Base-by-base conservation (phyloP, 2,329 filamentous ascomycete species). In the Botryotinia convoluta region DNA sequence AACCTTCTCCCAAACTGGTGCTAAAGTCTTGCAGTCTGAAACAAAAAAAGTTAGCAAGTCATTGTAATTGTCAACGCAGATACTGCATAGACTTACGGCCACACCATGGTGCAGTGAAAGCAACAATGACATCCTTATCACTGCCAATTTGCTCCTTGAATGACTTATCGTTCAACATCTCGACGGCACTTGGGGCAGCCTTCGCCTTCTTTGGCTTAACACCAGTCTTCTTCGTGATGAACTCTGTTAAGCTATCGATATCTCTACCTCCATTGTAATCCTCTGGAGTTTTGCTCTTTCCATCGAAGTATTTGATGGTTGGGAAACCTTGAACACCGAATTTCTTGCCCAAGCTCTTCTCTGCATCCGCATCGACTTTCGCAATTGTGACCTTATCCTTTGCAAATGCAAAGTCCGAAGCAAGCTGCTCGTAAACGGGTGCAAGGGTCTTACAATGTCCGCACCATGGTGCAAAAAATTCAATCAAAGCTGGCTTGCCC, bases 381-480 rank as follows among this genome's bases (percentile, higher is more conserved):
- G 92, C 96, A 81, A 99, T 94, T 81, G 91, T 91, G 72, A 99
- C 89, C 82, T 92, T 88, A 81, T 88, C 86, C 80, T 88, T 88
- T 77, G 90, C 90, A 80, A 88, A 90, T 77, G 92, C 90, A 83
- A 95, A 97, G 60, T 87, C 85, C 68, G 86, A 83, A 64, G 90
- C 96, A 61, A 99, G 90, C 82, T 99, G 93, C 83, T 99, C 96
- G 84, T 97, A 99, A 74, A 97, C 86, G 68, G 96, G 97, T 26
- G 96, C 96, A 48, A 99, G 92, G 81, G 86, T 97, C 89, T 98
- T 98, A 93, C 96, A 99, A 88, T 99, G 96, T 45, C 96, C 97
- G 81, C 96, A 99, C 96, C 96, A 99, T 37, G 95, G 95, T 48
- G 96, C 96, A 82, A 97, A 98, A 89, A 99, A 99, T 83, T 98